Evolutionary conservation across 768 basidiomycete species (phyloP).

Genomic region (Pholiota microspora): DNA sequence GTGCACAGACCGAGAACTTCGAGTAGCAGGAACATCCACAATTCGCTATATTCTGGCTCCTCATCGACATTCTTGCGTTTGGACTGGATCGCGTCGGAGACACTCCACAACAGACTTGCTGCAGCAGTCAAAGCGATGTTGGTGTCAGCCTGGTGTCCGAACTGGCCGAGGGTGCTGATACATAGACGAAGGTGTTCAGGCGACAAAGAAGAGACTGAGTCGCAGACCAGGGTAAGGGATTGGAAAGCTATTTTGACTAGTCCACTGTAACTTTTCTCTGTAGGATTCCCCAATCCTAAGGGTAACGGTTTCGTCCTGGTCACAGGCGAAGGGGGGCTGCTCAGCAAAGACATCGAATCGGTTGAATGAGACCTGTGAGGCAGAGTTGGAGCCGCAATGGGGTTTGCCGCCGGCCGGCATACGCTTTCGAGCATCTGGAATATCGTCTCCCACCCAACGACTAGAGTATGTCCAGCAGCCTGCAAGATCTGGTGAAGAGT

Average conservation of each 20-base stretch:
- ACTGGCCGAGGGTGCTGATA: conserved; percentile 87
- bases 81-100: conserved; percentile 92
- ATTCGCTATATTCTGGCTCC: conserved; percentile 71
- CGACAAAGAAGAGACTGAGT: conserved; percentile 81
- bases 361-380: conserved; percentile 31
- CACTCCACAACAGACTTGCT: conserved; percentile 91
- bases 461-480: conserved; percentile 85
- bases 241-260: conserved; percentile 94
- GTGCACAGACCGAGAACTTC: conserved; percentile 83
- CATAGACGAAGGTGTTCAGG: conserved; percentile 82
- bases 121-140: conserved; percentile 96
- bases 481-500: conserved; percentile 90
- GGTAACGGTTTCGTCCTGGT: conserved; percentile 32
- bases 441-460: conserved; percentile 91
- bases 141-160: conserved; percentile 90
- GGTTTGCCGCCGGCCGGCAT: conserved; percentile 54
- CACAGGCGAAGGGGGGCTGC: conserved; percentile 33
- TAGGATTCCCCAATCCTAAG: conserved; percentile 53
- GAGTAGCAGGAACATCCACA: conserved; percentile 93
- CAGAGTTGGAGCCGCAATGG: conserved; percentile 21
- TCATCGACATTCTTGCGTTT: conserved; percentile 65
- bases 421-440: conserved; percentile 92
- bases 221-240: conserved; percentile 90
- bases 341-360: conserved; percentile 39
- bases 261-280: conserved; percentile 67